Evolutionary conservation across 139 green algal species (phyloP), one percentile per base, ranked within the genome.

Genomic region (Penium margaritaceum): DNA sequence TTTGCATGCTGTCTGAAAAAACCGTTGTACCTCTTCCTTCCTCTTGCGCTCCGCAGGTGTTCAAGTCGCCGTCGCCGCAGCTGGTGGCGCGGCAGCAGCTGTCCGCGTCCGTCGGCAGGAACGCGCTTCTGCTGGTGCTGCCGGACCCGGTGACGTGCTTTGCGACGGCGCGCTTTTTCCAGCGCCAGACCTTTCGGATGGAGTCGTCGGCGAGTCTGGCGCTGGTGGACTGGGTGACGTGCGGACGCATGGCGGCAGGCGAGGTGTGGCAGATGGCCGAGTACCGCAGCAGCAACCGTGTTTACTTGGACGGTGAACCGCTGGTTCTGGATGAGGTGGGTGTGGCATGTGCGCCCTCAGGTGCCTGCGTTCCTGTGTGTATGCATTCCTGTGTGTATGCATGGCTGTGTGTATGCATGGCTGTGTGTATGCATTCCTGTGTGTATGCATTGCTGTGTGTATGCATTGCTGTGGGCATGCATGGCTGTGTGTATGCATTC

Each of bases 221-320:
- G n/a, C 17, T 78, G 35, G 77, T 84, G 14, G 77, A 84, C 63
- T 84, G 77, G 77, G 14, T 84, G 39, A 83, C 75, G 14, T 51
- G 60, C 14, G 77, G 77, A 3, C 65, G 77, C 4, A 27, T 33
- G 35, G 53, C 63, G 7, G 30, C 54, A 43, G 75, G 46, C 9
- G 75, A 82, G 41, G 69, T 76, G 5, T 82, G 75, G 75, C 27
- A 36, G 27, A 81, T 82, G n/a, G 55, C 75, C 6, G 46, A 30
- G 32, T 82, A 80, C 75, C 30, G 55, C 27, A 78, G 53, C 17
- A 34, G 24, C 24, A 81, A 81, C 44, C 35, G 67, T 30, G 34
- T 79, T 9, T 75, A 64, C 30, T 17, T 65, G 30, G 58, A 67
- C 9, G 63, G 44, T 24, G 64, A 57, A n/a, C n/a, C n/a, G n/a